Conservation (phyloP, 495 filamentous ascomycete genomes). For the Penicillium salamii region DNA sequence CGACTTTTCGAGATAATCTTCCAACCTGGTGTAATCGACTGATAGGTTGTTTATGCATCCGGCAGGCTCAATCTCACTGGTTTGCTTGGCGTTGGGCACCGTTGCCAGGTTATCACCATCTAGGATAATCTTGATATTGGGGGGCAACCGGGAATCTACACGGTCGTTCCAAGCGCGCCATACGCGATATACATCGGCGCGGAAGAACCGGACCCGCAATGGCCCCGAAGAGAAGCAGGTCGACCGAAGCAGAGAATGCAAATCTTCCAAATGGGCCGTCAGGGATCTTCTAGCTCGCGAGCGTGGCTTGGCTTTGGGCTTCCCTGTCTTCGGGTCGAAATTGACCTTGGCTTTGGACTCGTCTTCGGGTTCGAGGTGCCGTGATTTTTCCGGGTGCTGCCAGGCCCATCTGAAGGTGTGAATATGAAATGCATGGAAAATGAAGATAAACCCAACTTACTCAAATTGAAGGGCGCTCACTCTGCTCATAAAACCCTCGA, state of each 20-base stretch:
- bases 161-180: constrained; percentile 65
- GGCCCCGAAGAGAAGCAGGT: constrained; percentile 78
- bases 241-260: constrained; percentile 76
- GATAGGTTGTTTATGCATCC: constrained; percentile 54
- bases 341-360: constrained; percentile 10
- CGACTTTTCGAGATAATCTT: constrained; percentile 70
- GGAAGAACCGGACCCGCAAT: constrained; percentile 79
- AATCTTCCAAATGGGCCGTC: constrained; percentile 62
- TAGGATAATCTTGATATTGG: constrained; percentile 51
- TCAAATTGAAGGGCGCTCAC: constrained; percentile 93
- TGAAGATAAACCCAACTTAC: constrained; percentile 49
- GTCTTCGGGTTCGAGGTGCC: constrained; percentile 58
- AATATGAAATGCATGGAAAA: constrained; percentile 3
- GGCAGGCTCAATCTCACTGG: constrained; percentile 9
- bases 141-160: constrained; percentile 44
- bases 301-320: constrained; percentile 29
- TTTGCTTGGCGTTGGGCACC: neutral
- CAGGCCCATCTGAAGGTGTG: constrained; percentile 75
- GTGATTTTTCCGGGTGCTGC: constrained; percentile 73
- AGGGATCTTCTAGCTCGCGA: constrained; percentile 56
- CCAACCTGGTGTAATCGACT: constrained; percentile 62
- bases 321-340: constrained; percentile 14
- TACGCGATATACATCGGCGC: constrained; percentile 57
- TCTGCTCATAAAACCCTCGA: constrained; percentile 83
- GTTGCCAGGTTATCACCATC: constrained; percentile 41